phyloP scores from a whole-genome alignment of 306 rosid genomes.

The Mimosa bimucronata region DNA sequence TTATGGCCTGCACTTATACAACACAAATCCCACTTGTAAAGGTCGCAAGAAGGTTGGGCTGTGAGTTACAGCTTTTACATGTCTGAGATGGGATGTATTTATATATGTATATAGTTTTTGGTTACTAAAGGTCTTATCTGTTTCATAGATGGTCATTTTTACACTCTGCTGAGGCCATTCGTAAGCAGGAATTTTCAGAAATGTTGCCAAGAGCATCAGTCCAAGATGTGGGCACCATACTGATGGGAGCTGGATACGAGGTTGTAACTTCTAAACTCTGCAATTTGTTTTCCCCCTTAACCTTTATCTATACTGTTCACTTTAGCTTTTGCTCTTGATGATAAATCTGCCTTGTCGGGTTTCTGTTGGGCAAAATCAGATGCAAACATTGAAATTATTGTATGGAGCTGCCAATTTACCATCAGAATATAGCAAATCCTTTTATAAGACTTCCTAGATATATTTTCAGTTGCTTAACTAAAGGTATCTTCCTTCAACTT shows the following conservation, averaged over 20 bases:
- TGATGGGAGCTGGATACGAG: conserved; percentile 99
- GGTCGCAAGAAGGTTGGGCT: conserved; percentile 80
- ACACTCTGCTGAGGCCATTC: conserved; percentile 76
- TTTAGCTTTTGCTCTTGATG: conserved; percentile 9
- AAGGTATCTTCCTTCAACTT: not conserved
- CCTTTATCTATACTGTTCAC: not conserved
- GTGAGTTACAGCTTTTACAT: conserved; percentile 14
- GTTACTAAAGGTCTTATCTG: conserved; percentile 31
- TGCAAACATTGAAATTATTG: not conserved
- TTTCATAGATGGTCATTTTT: conserved; percentile 77
- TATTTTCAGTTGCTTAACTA: conserved; percentile 4
- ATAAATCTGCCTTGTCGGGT: not conserved
- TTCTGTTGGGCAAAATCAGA: not conserved
- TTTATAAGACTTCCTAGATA: not conserved
- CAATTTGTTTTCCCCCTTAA: conserved; percentile 14
- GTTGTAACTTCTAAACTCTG: conserved; percentile 43
- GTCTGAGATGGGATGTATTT: conserved; percentile 26
- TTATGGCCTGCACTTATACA: conserved; percentile 96
- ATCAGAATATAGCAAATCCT: not conserved
- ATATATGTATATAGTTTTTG: not conserved
- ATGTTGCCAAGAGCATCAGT: conserved; percentile 78
- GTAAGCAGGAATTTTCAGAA: conserved; percentile 86
- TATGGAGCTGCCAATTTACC: not conserved
- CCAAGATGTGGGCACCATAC: conserved; percentile 78
- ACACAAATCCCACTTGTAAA: conserved; percentile 92